Conservation (phyloP, 805 yeast genomes). For the Yarrowia sp. region DNA sequence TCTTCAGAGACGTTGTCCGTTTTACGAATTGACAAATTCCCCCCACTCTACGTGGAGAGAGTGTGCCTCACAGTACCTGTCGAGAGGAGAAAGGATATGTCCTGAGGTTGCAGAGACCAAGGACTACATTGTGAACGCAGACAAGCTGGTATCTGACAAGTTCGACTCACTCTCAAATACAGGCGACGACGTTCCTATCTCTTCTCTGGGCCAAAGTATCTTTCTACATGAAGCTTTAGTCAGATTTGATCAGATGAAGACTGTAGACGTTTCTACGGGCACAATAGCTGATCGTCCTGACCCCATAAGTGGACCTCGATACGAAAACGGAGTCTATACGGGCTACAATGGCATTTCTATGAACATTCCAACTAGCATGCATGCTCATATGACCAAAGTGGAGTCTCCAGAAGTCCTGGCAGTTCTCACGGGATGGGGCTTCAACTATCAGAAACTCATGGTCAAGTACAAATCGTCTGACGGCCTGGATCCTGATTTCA, state of each 20-base stretch:
- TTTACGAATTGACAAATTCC: neutral
- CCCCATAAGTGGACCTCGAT: no score
- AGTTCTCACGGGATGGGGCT: slow-evolving; percentile 17
- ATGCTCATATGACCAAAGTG: slow-evolving; percentile 2
- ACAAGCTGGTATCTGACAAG: neutral
- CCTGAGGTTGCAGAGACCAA: neutral
- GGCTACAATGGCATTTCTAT: slow-evolving; percentile 1
- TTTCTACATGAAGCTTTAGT: neutral
- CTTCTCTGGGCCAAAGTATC: slow-evolving; percentile 4
- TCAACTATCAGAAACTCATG: slow-evolving; percentile 16
- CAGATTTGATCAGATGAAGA: neutral
- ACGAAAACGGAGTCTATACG: neutral
- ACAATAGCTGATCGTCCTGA: no score
- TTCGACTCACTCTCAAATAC: neutral
- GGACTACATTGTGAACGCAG: neutral
- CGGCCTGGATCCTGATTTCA: slow-evolving; percentile 4
- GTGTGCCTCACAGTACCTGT: neutral
- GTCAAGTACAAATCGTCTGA: slow-evolving; percentile 2
- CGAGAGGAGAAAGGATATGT: neutral
- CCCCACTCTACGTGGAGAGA: slow-evolving; percentile 5
- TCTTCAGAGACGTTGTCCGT: neutral
- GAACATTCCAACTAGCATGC: neutral
- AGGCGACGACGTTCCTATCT: neutral
- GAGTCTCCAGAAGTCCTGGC: slow-evolving; percentile 16
- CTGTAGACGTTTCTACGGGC: neutral